Base-by-base conservation (phyloP, 208 protist genomes). In the Spongospora subterranea region DNA sequence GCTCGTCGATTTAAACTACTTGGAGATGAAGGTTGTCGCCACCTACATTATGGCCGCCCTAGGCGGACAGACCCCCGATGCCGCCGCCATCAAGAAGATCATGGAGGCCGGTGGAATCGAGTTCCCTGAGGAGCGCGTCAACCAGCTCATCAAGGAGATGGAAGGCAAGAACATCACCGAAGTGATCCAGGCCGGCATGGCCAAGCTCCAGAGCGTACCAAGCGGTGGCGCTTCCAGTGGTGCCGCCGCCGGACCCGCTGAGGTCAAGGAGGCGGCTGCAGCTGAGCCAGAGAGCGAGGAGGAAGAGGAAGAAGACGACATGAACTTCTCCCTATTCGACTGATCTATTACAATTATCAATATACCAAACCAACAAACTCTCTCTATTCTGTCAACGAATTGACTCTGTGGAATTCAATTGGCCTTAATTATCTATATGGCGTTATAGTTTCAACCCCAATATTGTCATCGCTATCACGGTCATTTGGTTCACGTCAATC, bases 11-110 rank as follows among this genome's bases (percentile, higher is more conserved):
- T 82, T 82, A 82, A 82, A 82, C n/a, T 82, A 82, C 71, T 82
- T n/a, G 17, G 71, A 82, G 71, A 82, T 91, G 89, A 91, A 91
- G 82, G 43, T 77, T 89, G 39, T 92, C 60, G 95, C 95, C 64
- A 95, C 96, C 65, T 96, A 96, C 93, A 88, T 97, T 38, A 94
- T 97, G 50, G 92, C 91, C 40, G 90, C 93, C n/a, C 94, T 96
- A 46, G 94, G 92, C 88, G 95, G 95, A 91, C 93, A 90, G 13
- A 88, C 38, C 53, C 95, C 95, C 82, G 90, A 90, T 45, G 93
- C 20, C 38, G 93, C 40, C 46, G 92, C 94, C 88, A 88, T 97
- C 88, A 96, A 93, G 90, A 94, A 93, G 77, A 95, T 97, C 88
- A 91, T 97, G 53, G 54, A 89, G 1, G 93, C 95, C 40, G 95